Base-by-base conservation (phyloP, 805 yeast species). In the Schizosaccharomyces lindneri region DNA sequence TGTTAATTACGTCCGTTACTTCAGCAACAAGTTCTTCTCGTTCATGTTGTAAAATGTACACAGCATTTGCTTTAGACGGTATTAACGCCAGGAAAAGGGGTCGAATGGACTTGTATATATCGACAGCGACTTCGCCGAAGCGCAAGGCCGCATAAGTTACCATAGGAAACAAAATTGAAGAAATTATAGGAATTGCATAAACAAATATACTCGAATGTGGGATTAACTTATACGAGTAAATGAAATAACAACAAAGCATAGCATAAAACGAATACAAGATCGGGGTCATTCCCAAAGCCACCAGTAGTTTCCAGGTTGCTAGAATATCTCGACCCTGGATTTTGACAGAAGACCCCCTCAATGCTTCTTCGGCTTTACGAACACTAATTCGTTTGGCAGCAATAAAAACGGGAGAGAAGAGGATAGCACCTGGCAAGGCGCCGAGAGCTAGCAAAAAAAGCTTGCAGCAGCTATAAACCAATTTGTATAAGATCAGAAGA, bases 251-350 rank as follows among this genome's bases (percentile, higher is more conserved):
- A 63, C 69, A 75, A 65, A 70, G 67, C 64, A 70, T 64, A 63
- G 97, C 87, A 72, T 93, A 93, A 63, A 85, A 75, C 46, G 82
- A 80, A 74, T 90, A 93, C 36, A 93, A 74, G 55, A 87, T 70
- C 2, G 98, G 98, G 0, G 97, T 94, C 62, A 87, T 73, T 4
- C 90, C 94, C 79, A 93, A 79, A 43, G 89, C 82, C 48, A 90
- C 87, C 65, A 93, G 75, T 59, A 93, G 83, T 72, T 93, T 93
- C 98, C 98, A 93, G 1, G 97, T 89, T 1, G 97, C 97, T 63
- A 93, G 79, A 31, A 93, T 97, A 71, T 93, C 98, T 63, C 82
- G 84, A 19, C 95, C 98, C 68, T 82, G 82, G 64, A 93, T 83
- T 70, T 93, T 93, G 27, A 93, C 98, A 0, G 88, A 78, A 0